Evolutionary conservation across 345 rosid genomes (phyloP).

Genomic region (Linum usitatissimum): DNA sequence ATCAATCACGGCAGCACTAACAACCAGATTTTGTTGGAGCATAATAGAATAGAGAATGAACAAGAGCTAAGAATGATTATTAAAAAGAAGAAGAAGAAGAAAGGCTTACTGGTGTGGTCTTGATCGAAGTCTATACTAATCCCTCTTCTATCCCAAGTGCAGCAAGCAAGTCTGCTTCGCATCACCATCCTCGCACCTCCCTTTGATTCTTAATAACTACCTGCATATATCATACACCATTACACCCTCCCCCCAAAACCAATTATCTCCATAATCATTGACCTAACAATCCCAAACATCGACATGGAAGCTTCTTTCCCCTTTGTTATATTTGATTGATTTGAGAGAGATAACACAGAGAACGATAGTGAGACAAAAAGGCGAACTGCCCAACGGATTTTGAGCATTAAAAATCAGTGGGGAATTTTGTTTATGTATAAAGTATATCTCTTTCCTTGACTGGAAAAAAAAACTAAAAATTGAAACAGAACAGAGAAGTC

Average conservation of each 20-base stretch:
- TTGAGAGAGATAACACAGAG: neutral
- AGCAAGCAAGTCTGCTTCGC: conserved; percentile 71
- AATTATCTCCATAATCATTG: too few species aligned
- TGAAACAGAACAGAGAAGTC: neutral
- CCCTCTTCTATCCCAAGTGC: conserved; percentile 63
- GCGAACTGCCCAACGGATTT: neutral
- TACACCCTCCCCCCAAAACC: neutral
- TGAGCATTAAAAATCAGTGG: neutral
- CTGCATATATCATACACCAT: too few species aligned
- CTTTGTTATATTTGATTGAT: neutral
- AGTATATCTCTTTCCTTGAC: too few species aligned
- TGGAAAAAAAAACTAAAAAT: too few species aligned
- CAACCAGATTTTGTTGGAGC: too few species aligned
- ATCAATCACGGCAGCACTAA: too few species aligned
- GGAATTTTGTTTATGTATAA: neutral
- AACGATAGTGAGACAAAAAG: neutral
- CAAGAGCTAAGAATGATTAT: too few species aligned
- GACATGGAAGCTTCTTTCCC: neutral
- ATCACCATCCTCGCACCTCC: conserved; percentile 34
- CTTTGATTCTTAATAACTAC: too few species aligned
- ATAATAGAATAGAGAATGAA: too few species aligned
- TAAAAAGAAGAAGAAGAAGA: neutral
- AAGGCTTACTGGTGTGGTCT: conserved; percentile 47
- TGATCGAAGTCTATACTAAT: conserved; percentile 79
- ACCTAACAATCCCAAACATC: too few species aligned